Conservation (phyloP, 148 eudicot species). For the Cornus suecica region DNA sequence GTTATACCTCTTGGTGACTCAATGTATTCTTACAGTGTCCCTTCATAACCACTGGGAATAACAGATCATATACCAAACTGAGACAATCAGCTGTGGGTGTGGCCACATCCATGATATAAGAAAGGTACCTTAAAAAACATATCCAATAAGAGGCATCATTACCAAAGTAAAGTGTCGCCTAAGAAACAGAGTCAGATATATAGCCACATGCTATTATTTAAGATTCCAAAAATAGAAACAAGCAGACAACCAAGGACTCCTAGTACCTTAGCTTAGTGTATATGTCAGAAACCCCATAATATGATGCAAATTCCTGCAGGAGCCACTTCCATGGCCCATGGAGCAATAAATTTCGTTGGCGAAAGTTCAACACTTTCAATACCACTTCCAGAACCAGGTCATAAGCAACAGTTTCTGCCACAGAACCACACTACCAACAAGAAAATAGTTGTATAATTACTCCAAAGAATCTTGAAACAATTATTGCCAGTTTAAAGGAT, state of each 20-base stretch:
- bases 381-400: conserved; percentile 88
- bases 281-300: conserved; percentile 90
- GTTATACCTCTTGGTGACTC: conserved; percentile 92
- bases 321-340: conserved; percentile 96
- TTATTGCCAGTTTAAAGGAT: neutral
- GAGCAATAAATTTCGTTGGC: conserved; percentile 67
- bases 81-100: conserved; percentile 97
- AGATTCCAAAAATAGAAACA: neutral
- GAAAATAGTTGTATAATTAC: neutral
- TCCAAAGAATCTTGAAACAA: neutral
- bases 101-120: conserved; percentile 95
- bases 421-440: conserved; percentile 66
- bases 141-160: conserved; percentile 4
- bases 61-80: conserved; percentile 61
- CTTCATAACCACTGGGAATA: conserved; percentile 78
- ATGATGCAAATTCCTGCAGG: conserved; percentile 80
- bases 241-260: neutral
- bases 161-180: neutral
- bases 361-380: conserved; percentile 88
- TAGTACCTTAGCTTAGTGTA: conserved; percentile 82
- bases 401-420: conserved; percentile 98
- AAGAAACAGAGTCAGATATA: neutral
- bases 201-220: neutral
- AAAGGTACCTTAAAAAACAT: conserved; percentile 69
- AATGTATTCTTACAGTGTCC: conserved; percentile 55